Base-by-base conservation (phyloP, 2,329 filamentous ascomycete species). In the Aspergillus amoenus region DNA sequence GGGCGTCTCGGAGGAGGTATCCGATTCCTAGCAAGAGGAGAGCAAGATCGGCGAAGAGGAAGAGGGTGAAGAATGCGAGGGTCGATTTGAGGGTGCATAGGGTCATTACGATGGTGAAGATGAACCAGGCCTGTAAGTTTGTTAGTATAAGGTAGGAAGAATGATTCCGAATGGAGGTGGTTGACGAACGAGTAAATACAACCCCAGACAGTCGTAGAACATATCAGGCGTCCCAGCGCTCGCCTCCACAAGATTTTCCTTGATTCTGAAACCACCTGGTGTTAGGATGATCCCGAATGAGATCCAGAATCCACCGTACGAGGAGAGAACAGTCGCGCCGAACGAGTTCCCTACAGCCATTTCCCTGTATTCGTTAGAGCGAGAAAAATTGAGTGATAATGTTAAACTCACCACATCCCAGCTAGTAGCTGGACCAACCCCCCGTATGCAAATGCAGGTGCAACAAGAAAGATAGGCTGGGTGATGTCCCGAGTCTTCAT, bases 291-390 rank as follows among this genome's bases (percentile, higher is more conserved):
- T 85, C 58, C 78, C 88, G 64, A 89, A 87, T n/a, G 79, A 80
- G 67, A 92, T 86, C 89, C 89, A 92, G 80, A 91, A 92, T 51
- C 88, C 88, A 60, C 89, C 89, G 68, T 89, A 92, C 0, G 88
- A 91, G 4, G 87, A 88, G 44, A 91, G 76, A 1, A 88, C 88
- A 2, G 88, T 91, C 32, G 88, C 89, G 77, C 88, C 88, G 62
- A 92, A 91, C 4, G 89, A 91, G 78, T 92, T 91, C 47, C 88
- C 88, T 7, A 88, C 81, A 13, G 88, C 88, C 83, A 91, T 89
- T 75, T 91, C 88, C 88, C 88, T 90, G 27, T 58, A 3, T 15
- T 43, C 5, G 30, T 52, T 48, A 52, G 34, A 27, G 18, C 13
- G 5, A 17, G 30, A 18, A 18, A 18, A 18, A 18, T 18, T 18